A percentile compares a stretch with the other conserved stretches of the same genome.
phyloP scores from a whole-genome alignment of 75 land plant species.

The Selaginella tamariscina region DNA sequence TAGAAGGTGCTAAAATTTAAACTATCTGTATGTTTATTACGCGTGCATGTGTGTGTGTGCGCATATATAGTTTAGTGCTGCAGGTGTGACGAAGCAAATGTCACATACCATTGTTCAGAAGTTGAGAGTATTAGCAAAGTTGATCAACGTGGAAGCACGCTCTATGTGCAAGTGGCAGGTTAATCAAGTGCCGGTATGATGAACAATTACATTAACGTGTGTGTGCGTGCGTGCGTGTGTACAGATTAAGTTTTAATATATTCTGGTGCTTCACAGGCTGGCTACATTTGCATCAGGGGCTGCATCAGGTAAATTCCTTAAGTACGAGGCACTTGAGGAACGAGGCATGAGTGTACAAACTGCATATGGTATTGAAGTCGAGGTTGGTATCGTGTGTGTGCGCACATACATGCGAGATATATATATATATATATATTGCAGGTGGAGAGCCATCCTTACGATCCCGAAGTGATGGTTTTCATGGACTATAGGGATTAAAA shows the following conservation, averaged over 20 bases:
- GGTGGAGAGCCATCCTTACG: slow-evolving; percentile 84
- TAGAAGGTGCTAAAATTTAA: slow-evolving; percentile 48
- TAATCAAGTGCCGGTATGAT: slow-evolving; percentile 69
- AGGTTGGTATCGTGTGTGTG: slow-evolving; percentile 38
- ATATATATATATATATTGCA: slow-evolving; percentile 27
- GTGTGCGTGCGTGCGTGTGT: too few species aligned
- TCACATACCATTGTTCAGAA: slow-evolving; percentile 58
- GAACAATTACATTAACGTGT: too few species aligned
- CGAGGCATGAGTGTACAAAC: slow-evolving; percentile 74
- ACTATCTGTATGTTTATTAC: background rate
- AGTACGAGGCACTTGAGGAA: slow-evolving; percentile 90
- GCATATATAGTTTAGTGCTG: background rate
- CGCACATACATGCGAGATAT: too few species aligned
- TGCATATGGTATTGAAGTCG: slow-evolving; percentile 93
- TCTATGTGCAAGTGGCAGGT: slow-evolving; percentile 48
- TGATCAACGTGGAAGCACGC: slow-evolving; percentile 46
- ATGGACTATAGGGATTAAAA: slow-evolving; percentile 89
- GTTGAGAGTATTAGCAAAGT: slow-evolving; percentile 72
- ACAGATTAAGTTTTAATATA: too few species aligned
- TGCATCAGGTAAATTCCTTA: slow-evolving; percentile 79
- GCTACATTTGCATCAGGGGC: slow-evolving; percentile 97
- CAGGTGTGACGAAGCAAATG: slow-evolving; percentile 89
- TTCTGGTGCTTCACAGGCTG: slow-evolving; percentile 45
- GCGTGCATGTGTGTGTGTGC: background rate
- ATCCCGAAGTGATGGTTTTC: slow-evolving; percentile 83